Conservation (phyloP, 164 flowering plant genomes). For the Macadamia tetraphylla region DNA sequence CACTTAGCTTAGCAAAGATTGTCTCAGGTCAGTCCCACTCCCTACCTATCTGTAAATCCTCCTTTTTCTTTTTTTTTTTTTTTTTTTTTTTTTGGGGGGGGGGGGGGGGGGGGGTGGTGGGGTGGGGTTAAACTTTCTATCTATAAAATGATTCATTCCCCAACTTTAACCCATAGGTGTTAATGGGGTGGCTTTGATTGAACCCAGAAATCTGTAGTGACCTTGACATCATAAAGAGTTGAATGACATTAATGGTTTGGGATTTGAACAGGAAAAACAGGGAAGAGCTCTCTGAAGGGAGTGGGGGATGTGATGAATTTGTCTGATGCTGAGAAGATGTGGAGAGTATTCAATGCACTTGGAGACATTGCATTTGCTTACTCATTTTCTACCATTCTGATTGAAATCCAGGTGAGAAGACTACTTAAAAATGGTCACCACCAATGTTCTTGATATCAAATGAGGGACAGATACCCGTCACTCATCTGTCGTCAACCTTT, state of each 20-base stretch:
- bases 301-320: slow-evolving; percentile 24
- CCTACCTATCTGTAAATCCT: neutral
- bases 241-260: neutral
- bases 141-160: no score
- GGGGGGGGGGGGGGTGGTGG: no score
- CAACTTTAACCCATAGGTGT: no score
- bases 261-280: slow-evolving; percentile 27
- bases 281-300: slow-evolving; percentile 32
- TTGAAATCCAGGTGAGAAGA: slow-evolving; percentile 56
- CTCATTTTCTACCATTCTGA: slow-evolving; percentile 38
- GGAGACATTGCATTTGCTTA: slow-evolving; percentile 56
- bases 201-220: neutral
- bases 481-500: no score
- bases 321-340: slow-evolving; percentile 32
- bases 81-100: no score
- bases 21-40: slow-evolving; percentile 25
- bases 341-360: slow-evolving; percentile 47
- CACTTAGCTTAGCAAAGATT: slow-evolving; percentile 30
- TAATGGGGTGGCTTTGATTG: neutral
- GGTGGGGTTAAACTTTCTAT: no score
- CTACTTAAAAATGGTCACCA: no score
- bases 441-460: no score
- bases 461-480: no score
- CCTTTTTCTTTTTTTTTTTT: no score
- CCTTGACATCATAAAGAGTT: neutral